phyloP scores from a whole-genome alignment of 345 rosid species.

The Citrus sp. region DNA sequence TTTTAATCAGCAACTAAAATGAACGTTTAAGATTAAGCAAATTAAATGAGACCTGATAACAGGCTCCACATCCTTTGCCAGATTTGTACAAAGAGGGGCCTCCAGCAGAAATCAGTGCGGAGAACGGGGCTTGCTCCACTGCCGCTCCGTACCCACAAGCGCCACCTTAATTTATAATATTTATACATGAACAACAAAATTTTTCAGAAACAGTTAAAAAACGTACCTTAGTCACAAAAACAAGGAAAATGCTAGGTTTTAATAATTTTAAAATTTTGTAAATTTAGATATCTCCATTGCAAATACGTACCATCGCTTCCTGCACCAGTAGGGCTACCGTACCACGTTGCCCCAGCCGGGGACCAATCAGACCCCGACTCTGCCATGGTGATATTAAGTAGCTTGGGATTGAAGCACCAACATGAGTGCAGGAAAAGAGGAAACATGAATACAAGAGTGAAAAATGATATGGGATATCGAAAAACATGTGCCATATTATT shows the following conservation, averaged over 20 bases:
- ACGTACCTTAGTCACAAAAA: too few relatives aligned
- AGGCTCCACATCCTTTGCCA: conserved; percentile 73
- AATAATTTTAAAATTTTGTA: too few relatives aligned
- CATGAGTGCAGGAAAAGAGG: conserved; percentile 13
- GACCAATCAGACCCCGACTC: conserved; percentile 27
- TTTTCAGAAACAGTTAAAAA: not conserved
- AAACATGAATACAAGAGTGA: not conserved
- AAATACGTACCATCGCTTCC: conserved; percentile 41
- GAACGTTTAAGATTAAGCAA: not conserved
- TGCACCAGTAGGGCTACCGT: conserved; percentile 45
- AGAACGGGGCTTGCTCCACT: conserved; percentile 42
- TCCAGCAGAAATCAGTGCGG: conserved; percentile 49
- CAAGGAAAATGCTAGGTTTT: too few relatives aligned
- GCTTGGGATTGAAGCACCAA: conserved; percentile 38
- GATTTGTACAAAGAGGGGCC: conserved; percentile 47
- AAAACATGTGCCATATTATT: not conserved
- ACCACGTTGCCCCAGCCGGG: conserved; percentile 60
- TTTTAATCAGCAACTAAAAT: too few relatives aligned
- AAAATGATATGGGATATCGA: not conserved
- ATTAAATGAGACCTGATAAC: conserved; percentile 49
- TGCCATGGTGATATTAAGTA: conserved; percentile 21
- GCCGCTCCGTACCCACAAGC: conserved; percentile 56
- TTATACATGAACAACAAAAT: not conserved
- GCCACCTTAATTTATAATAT: conserved; percentile 39
- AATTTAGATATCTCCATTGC: not conserved